phyloP scores from a whole-genome alignment of 164 flowering plant species.

The Houttuynia cordata region DNA sequence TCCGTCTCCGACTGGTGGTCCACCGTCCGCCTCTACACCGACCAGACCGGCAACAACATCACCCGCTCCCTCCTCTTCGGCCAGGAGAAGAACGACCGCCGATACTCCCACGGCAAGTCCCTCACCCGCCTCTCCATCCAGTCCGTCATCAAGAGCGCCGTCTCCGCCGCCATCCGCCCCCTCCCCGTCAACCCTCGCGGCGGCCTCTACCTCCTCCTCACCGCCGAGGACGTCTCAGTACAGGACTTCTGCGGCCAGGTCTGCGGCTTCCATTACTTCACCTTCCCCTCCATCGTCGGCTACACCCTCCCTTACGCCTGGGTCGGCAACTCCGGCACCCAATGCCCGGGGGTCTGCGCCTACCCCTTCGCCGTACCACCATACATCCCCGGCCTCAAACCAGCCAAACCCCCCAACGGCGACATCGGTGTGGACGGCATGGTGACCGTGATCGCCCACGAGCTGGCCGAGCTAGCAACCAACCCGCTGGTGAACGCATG shows the following conservation, averaged over 20 bases:
- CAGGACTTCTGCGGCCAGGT: constrained; percentile 76
- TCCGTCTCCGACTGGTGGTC: constrained; percentile 86
- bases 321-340: constrained; percentile 74
- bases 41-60: constrained; percentile 80
- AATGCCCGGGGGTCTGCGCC: constrained; percentile 74
- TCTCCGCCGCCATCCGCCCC: constrained; percentile 50
- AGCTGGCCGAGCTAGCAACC: constrained; percentile 83
- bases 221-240: constrained; percentile 67
- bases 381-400: constrained; percentile 53
- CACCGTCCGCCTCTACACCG: constrained; percentile 69
- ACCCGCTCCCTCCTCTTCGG: constrained; percentile 43
- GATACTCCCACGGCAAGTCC: constrained; percentile 73
- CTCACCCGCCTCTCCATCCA: constrained; percentile 79
- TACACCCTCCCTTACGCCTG: constrained; percentile 87
- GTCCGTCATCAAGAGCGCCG: constrained; percentile 61
- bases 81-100: constrained; percentile 70
- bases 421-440: constrained; percentile 83
- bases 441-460: constrained; percentile 78
- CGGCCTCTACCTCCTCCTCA: constrained; percentile 69
- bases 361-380: constrained; percentile 68
- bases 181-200: constrained; percentile 53
- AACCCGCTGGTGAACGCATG: constrained; percentile 93
- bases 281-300: constrained; percentile 79
- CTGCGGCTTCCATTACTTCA: constrained; percentile 94
- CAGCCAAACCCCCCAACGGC: constrained; percentile 69